Evolutionary conservation across 805 yeast genomes (phyloP).

Genomic region (Komagataella kurtzmanii): DNA sequence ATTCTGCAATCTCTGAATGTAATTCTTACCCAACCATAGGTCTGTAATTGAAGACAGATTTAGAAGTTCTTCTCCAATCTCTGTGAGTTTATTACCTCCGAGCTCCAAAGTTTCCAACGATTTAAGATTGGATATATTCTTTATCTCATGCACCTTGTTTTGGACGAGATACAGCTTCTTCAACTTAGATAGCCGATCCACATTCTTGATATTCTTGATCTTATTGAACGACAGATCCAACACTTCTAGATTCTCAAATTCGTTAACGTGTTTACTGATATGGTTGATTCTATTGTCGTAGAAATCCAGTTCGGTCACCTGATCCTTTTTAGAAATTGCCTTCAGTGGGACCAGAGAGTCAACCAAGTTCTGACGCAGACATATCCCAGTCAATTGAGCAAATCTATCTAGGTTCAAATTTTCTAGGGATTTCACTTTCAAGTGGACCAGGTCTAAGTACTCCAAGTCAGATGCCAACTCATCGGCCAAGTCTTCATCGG

Average conservation of each 20-base stretch:
- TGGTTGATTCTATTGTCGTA: constrained; percentile 89
- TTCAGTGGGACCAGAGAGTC: constrained; percentile 65
- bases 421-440: constrained; percentile 51
- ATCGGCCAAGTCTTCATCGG: constrained; percentile 53
- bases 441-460: constrained; percentile 52
- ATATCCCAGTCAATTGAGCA: constrained; percentile 38
- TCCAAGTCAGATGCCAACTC: constrained; percentile 45
- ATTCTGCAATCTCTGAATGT: constrained; percentile 51
- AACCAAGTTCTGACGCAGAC: constrained; percentile 75
- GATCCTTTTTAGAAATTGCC: constrained; percentile 30
- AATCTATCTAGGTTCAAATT: constrained; percentile 49
- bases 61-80: constrained; percentile 41
- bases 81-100: constrained; percentile 73
- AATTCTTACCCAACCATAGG: constrained; percentile 89
- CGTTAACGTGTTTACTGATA: constrained; percentile 57
- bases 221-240: constrained; percentile 86
- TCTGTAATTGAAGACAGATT: constrained; percentile 47
- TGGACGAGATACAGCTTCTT: constrained; percentile 77
- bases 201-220: constrained; percentile 72
- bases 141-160: constrained; percentile 66
- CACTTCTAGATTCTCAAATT: constrained; percentile 37
- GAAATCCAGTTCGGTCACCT: constrained; percentile 67
- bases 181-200: constrained; percentile 47
- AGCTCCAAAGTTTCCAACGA: constrained; percentile 64
- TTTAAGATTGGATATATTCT: constrained; percentile 42